Conservation (phyloP, 352 stramenopile species). For the Globisporangium rhizosaccharum region DNA sequence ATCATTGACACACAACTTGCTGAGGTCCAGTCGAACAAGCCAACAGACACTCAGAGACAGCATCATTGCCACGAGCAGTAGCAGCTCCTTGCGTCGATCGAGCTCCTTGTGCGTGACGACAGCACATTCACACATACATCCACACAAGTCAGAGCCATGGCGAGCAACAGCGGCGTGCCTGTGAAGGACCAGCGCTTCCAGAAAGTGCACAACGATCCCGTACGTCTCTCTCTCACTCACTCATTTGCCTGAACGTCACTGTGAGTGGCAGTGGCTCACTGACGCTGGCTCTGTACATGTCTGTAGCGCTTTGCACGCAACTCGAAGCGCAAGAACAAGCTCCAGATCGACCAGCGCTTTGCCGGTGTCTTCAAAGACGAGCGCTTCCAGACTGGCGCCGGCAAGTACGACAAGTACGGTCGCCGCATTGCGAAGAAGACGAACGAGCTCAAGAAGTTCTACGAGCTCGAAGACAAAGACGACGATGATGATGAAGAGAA, state of each 20-base stretch:
- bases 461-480: conserved; percentile 60
- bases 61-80: neutral
- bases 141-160: conserved; percentile 18
- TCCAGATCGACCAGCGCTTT: conserved; percentile 80
- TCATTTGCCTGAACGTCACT: neutral
- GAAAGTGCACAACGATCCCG: conserved; percentile 84
- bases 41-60: neutral
- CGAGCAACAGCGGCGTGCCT: conserved; percentile 20
- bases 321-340: conserved; percentile 77
- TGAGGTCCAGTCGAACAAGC: no score
- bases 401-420: conserved; percentile 87
- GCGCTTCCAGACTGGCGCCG: conserved; percentile 74
- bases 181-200: conserved; percentile 77
- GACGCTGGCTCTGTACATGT: no score
- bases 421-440: conserved; percentile 71
- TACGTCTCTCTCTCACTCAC: conserved; percentile 16
- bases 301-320: conserved; percentile 64
- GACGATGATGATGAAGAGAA: conserved; percentile 19
- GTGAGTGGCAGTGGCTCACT: neutral
- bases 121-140: conserved; percentile 1
- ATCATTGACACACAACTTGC: no score
- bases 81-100: neutral
- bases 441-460: conserved; percentile 81
- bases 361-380: conserved; percentile 66
- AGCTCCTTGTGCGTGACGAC: no score